Evolutionary conservation across 2,329 filamentous ascomycete species (phyloP), one percentile per base, ranked within the genome.

Genomic region (Tricladium varicosporioides): DNA sequence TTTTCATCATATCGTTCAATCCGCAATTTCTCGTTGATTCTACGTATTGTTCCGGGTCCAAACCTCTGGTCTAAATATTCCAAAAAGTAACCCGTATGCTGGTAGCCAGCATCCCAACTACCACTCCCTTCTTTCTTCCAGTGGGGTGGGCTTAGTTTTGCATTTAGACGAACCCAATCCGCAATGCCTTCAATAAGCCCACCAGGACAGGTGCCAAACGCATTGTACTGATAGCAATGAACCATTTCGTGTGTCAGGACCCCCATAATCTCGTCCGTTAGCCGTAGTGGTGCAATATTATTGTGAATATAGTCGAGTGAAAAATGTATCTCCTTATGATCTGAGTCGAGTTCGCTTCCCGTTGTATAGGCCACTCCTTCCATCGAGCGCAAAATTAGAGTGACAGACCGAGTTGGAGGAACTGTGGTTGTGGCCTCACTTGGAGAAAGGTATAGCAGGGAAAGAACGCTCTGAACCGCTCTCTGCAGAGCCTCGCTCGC

Each of bases 291-390:
- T 33, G 67, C 55, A 61, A 84, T 76, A 47, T 69, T 65, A 45
- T 73, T 66, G 42, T 75, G 68, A 64, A 96, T 85, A 76, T 97
- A 96, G 48, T 80, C 75, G 1, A 93, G 83, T 14, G 85, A 92
- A 72, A 97, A 80, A 74, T 97, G 91, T 61, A 97, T 94, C 71
- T 96, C 92, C 70, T 97, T 97, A 78, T 96, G 91, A 69, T 94
- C 89, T 60, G 79, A 65, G 73, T 96, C 92, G 10, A 95, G 80
- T 42, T 92, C 87, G 9, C 78, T 82, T 61, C 91, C 89, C 0
- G 84, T 91, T 1, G 93, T 97, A 76, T 97, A 96, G 16, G 93
- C 93, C 4, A 97, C 90, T 50, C 93, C 93, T 48, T 76, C 78
- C 83, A 96, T 92, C 63, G 85, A 78, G 31, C 89, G 84, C 4